A percentile compares a stretch with the other conserved stretches of the same genome.
phyloP scores from a whole-genome alignment of 176 grass and related monocot species.

The Pharus latifolius region DNA sequence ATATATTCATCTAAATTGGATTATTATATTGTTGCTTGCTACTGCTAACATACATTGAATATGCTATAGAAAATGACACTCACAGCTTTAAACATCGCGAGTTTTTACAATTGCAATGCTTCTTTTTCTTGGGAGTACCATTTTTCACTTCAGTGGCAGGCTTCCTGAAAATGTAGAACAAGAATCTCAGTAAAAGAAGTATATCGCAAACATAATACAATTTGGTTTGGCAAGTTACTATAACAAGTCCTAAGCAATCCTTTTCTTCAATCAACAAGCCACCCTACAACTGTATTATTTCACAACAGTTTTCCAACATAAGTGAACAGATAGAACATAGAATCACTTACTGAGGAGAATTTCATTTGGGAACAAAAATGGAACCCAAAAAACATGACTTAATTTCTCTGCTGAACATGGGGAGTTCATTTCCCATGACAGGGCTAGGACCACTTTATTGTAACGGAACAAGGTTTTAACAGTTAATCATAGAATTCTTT shows the following conservation, averaged over 20 bases:
- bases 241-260: not conserved
- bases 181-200: constrained; percentile 4
- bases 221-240: not conserved
- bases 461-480: not conserved
- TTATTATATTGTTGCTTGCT: not conserved
- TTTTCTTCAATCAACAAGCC: not conserved
- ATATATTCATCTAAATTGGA: no score
- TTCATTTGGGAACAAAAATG: not conserved
- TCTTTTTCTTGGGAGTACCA: constrained; percentile 47
- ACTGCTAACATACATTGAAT: not conserved
- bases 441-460: not conserved
- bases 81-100: constrained; percentile 74
- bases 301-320: not conserved
- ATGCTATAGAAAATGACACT: constrained; percentile 2
- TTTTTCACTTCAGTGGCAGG: constrained; percentile 39
- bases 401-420: no score
- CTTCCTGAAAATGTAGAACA: constrained; percentile 22
- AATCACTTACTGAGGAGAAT: not conserved
- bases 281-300: not conserved
- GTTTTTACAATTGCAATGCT: constrained; percentile 66
- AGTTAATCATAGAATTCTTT: not conserved
- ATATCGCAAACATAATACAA: not conserved
- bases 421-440: no score
- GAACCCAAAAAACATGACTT: not conserved
- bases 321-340: not conserved